Percentiles rank a stretch among this genome's conserved stretches.
Conservation (phyloP, 108 stramenopile genomes). For the Fragilariopsis cylindrus region DNA sequence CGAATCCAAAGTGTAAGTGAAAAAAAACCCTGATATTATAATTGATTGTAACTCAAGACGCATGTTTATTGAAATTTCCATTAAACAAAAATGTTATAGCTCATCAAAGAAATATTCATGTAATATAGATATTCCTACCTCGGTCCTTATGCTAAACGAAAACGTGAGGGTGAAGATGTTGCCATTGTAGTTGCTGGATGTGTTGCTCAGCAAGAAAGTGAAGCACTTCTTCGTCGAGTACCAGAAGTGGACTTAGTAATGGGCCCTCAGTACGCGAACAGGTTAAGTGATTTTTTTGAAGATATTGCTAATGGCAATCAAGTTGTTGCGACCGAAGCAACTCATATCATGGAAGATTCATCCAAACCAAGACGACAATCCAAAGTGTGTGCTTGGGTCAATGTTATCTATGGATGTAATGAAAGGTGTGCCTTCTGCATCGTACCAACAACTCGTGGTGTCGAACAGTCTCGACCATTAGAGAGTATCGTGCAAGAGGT, state of each 20-base stretch:
- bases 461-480: conserved; percentile 92
- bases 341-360: conserved; percentile 94
- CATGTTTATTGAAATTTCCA: background rate
- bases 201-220: conserved; percentile 98
- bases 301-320: conserved; percentile 92
- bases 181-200: conserved; percentile 95
- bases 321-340: conserved; percentile 94
- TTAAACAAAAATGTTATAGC: background rate
- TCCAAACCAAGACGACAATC: conserved; percentile 86
- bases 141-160: conserved; percentile 79
- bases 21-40: conserved; percentile 42
- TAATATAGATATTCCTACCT: conserved; percentile 46
- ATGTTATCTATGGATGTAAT: conserved; percentile 97
- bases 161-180: conserved; percentile 85
- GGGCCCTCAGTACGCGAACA: conserved; percentile 95
- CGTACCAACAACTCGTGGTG: conserved; percentile 94
- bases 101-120: no score
- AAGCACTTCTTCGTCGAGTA: conserved; percentile 77
- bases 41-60: conserved; percentile 1
- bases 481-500: conserved; percentile 91
- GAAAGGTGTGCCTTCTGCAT: conserved; percentile 98
- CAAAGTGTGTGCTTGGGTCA: conserved; percentile 91
- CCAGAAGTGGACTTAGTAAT: conserved; percentile 95
- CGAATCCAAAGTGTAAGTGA: conserved; percentile 81
- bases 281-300: conserved; percentile 91